Evolutionary conservation across 2,329 filamentous ascomycete species (phyloP).

Genomic region (Elsinoe necatrix): DNA sequence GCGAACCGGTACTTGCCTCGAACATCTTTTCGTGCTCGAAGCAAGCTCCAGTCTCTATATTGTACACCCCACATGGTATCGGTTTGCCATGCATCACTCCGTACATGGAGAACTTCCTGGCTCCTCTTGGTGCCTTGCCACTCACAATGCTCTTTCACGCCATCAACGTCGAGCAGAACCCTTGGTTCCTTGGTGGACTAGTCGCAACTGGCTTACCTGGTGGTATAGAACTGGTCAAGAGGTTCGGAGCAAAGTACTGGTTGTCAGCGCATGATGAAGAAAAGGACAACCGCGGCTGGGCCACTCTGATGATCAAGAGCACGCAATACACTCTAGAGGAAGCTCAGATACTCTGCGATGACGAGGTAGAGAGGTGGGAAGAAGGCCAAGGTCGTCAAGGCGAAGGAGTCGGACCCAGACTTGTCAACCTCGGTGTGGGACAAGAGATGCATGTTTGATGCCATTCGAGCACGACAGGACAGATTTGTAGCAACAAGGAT

Average conservation of each 20-base stretch:
- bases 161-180: constrained; percentile 51
- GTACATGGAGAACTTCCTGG: constrained; percentile 51
- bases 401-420: neutral
- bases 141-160: constrained; percentile 57
- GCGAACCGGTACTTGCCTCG: neutral
- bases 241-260: constrained; percentile 50
- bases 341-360: constrained; percentile 33
- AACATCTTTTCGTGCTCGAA: neutral
- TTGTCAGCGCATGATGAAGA: constrained; percentile 54
- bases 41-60: constrained; percentile 36
- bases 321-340: constrained; percentile 39
- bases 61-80: constrained; percentile 59
- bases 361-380: constrained; percentile 19
- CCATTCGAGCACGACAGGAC: neutral
- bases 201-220: constrained; percentile 49
- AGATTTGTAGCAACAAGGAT: neutral
- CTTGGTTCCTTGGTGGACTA: constrained; percentile 55
- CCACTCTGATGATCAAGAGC: constrained; percentile 44
- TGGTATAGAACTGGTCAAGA: constrained; percentile 49
- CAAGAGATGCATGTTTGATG: neutral
- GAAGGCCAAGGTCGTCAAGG: neutral
- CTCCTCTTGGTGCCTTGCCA: constrained; percentile 47
- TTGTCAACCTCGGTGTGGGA: neutral
- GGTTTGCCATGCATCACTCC: constrained; percentile 45
- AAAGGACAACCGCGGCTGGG: constrained; percentile 48